Conservation (phyloP, 495 filamentous ascomycete species). For the Xylaria castorea region DNA sequence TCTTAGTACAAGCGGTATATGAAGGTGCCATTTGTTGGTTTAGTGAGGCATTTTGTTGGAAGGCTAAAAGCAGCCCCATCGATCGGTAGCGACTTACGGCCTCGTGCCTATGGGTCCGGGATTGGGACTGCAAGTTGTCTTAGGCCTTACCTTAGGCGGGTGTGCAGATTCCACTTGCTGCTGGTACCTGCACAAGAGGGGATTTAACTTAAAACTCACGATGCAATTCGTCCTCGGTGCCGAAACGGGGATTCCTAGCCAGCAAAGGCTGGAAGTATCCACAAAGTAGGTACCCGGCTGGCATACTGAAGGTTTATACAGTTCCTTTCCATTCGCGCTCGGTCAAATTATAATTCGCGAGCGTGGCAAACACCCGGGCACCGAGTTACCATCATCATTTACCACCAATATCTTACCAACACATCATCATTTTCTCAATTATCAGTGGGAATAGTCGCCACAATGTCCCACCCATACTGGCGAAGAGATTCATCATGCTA, state of each 20-base stretch:
- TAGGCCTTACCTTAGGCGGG: not conserved
- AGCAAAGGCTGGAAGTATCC: constrained; percentile 17
- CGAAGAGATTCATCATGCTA: not conserved
- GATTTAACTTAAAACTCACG: constrained; percentile 17
- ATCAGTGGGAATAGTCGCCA: not conserved
- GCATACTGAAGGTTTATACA: not conserved
- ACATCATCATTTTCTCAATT: not conserved
- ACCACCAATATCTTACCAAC: not conserved
- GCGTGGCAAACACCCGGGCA: constrained; percentile 3
- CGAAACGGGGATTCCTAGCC: constrained; percentile 13
- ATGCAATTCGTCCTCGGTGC: constrained; percentile 22
- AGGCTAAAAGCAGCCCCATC: constrained; percentile 25
- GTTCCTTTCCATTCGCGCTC: constrained; percentile 8
- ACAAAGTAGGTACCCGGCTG: constrained; percentile 11
- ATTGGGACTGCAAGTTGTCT: not conserved
- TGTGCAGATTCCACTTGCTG: not conserved
- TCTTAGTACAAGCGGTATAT: not conserved
- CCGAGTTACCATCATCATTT: not conserved
- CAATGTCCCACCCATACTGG: not conserved
- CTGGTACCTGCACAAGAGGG: constrained; percentile 11
- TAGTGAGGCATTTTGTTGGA: constrained; percentile 28
- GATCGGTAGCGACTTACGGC: constrained; percentile 15
- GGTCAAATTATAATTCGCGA: constrained; percentile 23
- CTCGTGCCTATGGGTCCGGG: not conserved
- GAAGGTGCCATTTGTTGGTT: constrained; percentile 7